Evolutionary conservation across 2,329 filamentous ascomycete genomes (phyloP).

Genomic region (Magnaporthales sp.): DNA sequence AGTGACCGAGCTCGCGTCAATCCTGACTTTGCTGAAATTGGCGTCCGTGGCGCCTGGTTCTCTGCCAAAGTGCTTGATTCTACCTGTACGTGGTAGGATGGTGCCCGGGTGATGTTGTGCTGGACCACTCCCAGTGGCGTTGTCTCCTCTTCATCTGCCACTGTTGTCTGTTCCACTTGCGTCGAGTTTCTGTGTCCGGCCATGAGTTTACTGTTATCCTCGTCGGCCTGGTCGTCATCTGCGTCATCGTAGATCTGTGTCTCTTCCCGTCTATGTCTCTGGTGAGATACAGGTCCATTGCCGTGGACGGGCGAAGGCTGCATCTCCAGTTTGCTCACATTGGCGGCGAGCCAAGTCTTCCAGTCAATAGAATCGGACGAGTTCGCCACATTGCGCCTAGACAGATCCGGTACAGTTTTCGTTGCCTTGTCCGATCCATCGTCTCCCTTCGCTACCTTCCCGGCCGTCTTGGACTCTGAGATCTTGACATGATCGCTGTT

Average conservation of each 20-base stretch:
- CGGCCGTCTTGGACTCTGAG: conserved; percentile 14
- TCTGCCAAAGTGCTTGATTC: not conserved
- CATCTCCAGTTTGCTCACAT: conserved; percentile 37
- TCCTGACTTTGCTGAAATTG: not conserved
- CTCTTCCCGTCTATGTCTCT: not conserved
- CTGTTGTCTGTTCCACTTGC: not conserved
- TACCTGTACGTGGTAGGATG: not conserved
- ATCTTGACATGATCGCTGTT: conserved; percentile 7
- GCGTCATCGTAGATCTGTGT: conserved; percentile 6
- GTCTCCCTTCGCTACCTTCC: conserved; percentile 16
- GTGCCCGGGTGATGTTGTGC: conserved; percentile 1
- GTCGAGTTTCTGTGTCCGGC: not conserved
- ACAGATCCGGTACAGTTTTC: not conserved
- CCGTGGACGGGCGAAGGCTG: conserved; percentile 9
- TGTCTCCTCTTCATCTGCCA: not conserved
- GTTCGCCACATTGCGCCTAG: conserved; percentile 7
- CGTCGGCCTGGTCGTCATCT: not conserved
- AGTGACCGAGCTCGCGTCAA: conserved; percentile 1
- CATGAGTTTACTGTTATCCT: not conserved
- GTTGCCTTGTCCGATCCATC: not conserved
- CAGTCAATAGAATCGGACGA: conserved; percentile 34
- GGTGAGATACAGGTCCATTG: not conserved
- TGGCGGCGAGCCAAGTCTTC: conserved; percentile 45
- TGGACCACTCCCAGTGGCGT: not conserved
- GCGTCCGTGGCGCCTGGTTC: not conserved